Percentiles rank a stretch among this genome's conserved stretches.
phyloP scores from a whole-genome alignment of 306 rosid species.

The Ammopiptanthus mongolicus region DNA sequence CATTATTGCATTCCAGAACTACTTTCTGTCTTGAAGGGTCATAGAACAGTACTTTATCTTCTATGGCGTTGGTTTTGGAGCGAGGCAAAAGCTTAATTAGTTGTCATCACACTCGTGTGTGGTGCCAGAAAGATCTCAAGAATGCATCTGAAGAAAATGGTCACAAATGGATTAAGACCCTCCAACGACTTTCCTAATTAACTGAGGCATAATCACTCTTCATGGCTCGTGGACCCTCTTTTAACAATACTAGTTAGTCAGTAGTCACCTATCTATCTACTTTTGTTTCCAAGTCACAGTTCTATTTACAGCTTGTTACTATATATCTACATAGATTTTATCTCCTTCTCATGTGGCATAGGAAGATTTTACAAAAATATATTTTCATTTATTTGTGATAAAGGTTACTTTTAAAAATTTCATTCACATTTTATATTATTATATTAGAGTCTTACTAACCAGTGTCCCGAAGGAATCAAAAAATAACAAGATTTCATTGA shows the following conservation, averaged over 20 bases:
- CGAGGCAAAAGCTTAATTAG: slow-evolving; percentile 16
- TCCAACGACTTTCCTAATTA: slow-evolving; percentile 21
- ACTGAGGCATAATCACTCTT: slow-evolving; percentile 20
- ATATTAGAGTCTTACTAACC: too few species aligned
- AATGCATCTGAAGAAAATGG: not conserved
- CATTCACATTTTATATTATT: not conserved
- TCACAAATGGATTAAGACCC: slow-evolving; percentile 21
- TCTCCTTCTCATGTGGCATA: not conserved
- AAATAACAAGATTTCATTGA: too few species aligned
- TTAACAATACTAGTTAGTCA: slow-evolving; percentile 9
- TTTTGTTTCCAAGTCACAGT: slow-evolving; percentile 9
- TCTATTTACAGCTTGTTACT: slow-evolving; percentile 9
- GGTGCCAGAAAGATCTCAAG: slow-evolving; percentile 18
- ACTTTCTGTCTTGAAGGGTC: slow-evolving; percentile 19
- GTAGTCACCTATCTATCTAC: not conserved
- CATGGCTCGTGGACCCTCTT: slow-evolving; percentile 27
- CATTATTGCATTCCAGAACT: slow-evolving; percentile 23
- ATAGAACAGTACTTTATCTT: not conserved
- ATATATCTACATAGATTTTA: not conserved
- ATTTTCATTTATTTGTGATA: not conserved
- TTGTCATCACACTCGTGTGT: slow-evolving; percentile 25
- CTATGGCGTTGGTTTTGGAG: slow-evolving; percentile 7
- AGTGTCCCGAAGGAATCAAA: too few species aligned
- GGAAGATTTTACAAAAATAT: too few species aligned
- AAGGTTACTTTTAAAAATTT: not conserved